Evolutionary conservation across 1,139 yeast genomes (phyloP), one percentile per base, ranked within the genome.

Genomic region (Candida buenavistaensis): DNA sequence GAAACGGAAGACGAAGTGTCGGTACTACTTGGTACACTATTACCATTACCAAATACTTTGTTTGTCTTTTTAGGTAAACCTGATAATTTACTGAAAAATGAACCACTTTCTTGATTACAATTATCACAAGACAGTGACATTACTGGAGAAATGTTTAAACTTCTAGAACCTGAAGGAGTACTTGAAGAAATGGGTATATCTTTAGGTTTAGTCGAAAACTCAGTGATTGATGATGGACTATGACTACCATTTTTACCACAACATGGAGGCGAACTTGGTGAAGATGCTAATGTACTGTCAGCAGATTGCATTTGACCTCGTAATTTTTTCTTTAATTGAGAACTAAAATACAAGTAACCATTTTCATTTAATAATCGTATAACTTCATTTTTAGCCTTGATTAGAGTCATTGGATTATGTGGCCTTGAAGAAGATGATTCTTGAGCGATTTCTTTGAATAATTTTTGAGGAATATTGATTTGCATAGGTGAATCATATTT

Each of bases 341-440:
- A 43, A 4, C 39, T 31, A 36, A 55, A 55, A 14, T 39, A 37
- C 31, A 43, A 38, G 42, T 68, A 72, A 4, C 63, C 72, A 43
- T 73, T 74, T 44, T 72, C 79, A 40, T 72, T 60, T 23, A 74
- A 47, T 17, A 74, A 42, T 39, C 65, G 72, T 17, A 70, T 35
- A 5, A 69, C 65, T 32, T 71, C 75, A 35, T 61, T 59, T 43
- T 67, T 67, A 3, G 77, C 74, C n/a, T 55, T 57, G 21, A 62
- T 37, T n/a, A 74, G 51, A 2, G 59, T 53, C 12, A 45, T 32
- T 0, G 78, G 78, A 9, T 65, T 56, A 37, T 72, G 78, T 22
- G 58, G 51, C 14, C 51, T 38, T 11, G 51, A 37, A n/a, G 40
- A 40, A 4, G 44, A 36, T 14, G 54, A 40, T 37, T 66, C 73